Base-by-base conservation (phyloP, 1,139 yeast species). In the Diutina ranongensis region DNA sequence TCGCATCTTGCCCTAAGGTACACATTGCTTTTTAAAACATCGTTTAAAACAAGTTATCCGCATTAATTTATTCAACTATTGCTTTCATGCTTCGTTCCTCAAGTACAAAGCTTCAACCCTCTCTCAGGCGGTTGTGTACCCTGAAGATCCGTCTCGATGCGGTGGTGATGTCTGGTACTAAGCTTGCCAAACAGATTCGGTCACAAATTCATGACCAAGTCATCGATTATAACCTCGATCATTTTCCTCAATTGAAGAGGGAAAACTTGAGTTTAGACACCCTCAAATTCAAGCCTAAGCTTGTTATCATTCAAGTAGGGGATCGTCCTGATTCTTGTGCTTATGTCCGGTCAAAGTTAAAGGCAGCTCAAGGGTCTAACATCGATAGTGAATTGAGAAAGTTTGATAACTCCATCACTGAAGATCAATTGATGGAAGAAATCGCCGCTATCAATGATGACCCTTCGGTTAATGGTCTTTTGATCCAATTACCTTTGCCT, bases 401-500 rank as follows among this genome's bases (percentile, higher is more conserved):
- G 51, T 67, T 81, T 45, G 78, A 77, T 44, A 79, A 71, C 46
- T 65, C 68, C 44, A 74, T 81, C 44, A 50, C 77, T 1, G 81
- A 83, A 57, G 45, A 42, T 2, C 10, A 21, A 35, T 63, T 83
- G 48, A 60, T 83, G 47, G 71, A 68, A 44, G 74, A 72, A 53
- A 76, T 83, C 44, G 72, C 74, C 40, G 62, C 64, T 25, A 67
- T 83, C 49, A 83, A 83, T 58, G 65, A 71, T 45, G 86, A 83
- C 60, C 72, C 76, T 33, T 64, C 74, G 32, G 80, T 83, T 27
- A 80, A 83, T 57, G 94, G 92, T 18, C 62, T 83, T 27, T 66
- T 83, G 54, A 75, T 83, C 49, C 94, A 83, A 61, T 67, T 83
- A 49, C 94, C 94, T 1, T 64, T 83, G 50, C 94, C 94, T 44